These are phyloP conservation scores for Nigrospora osmanthi DNA, from an alignment of 2,329 filamentous ascomycete genomes.

Conservation along the genomic window DNA sequence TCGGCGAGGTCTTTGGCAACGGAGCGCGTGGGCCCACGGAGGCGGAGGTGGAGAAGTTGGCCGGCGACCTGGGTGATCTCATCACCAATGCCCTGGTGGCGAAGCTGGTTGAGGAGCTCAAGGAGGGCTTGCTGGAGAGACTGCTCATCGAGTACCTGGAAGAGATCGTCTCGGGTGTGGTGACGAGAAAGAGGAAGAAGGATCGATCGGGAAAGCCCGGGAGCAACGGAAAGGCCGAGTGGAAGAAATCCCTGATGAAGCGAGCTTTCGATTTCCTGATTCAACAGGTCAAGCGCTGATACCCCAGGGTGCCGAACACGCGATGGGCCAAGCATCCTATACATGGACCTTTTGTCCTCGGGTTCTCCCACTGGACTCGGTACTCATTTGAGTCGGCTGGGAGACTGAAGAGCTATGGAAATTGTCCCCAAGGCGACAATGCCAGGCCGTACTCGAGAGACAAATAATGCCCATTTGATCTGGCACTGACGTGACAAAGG, in stretches of 20 bases:
- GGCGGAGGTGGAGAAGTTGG: neutral
- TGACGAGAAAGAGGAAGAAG: neutral
- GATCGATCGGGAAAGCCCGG: no score
- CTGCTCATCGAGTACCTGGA: slow-evolving; percentile 2
- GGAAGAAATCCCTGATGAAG: slow-evolving; percentile 4
- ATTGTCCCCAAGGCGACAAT: no score
- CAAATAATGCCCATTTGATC: no score
- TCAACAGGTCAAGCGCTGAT: no score
- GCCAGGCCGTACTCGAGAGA: no score
- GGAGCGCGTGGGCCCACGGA: neutral
- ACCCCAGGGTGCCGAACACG: no score
- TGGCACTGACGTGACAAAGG: no score
- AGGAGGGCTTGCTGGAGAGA: slow-evolving; percentile 2
- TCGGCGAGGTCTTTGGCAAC: slow-evolving; percentile 1
- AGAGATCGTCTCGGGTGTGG: slow-evolving; percentile 1
- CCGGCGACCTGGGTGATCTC: slow-evolving; percentile 1
- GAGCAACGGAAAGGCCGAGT: neutral
- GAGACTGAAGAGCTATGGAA: no score
- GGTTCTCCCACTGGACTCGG: no score
- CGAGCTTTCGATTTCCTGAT: neutral
- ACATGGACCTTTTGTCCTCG: no score
- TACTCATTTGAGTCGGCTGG: no score
- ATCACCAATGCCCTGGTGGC: slow-evolving; percentile 1
- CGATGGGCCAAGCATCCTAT: no score
- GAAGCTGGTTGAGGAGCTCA: slow-evolving; percentile 1